Evolutionary conservation across 208 protist genomes (phyloP), one percentile per base, ranked within the genome.

Genomic region (Naegleria lovaniensis): DNA sequence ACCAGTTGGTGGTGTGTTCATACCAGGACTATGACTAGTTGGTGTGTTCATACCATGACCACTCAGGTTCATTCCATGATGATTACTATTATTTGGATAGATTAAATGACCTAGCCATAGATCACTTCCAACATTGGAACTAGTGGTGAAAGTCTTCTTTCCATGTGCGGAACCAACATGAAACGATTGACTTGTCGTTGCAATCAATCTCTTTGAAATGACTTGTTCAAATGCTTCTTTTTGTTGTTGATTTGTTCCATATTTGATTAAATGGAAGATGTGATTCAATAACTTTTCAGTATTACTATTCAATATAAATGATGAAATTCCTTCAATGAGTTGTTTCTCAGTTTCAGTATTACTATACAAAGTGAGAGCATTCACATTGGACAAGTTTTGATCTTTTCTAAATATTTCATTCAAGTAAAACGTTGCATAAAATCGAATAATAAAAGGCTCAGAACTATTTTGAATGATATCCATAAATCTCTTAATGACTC

Each of bases 351-450:
- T 36, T 29, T 29, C 22, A 67, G 55, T 22, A 67, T 67, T 4
- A 36, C 29, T 29, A 36, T 36, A 79, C 36, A 79, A 29, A 36
- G 67, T 36, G 5, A 79, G 9, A 36, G 67, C 25, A 36, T 29
- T 79, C 7, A 79, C 67, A 79, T 79, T 79, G 7, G 29, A 36
- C n/a, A 79, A 79, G 36, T 79, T 79, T 79, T 79, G 29, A 79
- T 79, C 67, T 36, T 79, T 79, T 79, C 67, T 79, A 79, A 79
- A 79, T 36, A 79, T 79, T 79, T 79, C 67, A 79, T 79, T 79
- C n/a, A 79, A 79, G 36, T 79, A 79, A 79, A 36, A 79, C 25
- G 25, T 36, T 36, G 67, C 67, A 79, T 79, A 79, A 79, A 79
- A 79, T 79, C 67, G 19, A 79, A 79, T 79, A 36, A 79, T 79